A percentile compares a stretch with the other conserved stretches of the same genome.
Conservation (phyloP, 768 basidiomycete species). For the Xerocomellus dryophilus region DNA sequence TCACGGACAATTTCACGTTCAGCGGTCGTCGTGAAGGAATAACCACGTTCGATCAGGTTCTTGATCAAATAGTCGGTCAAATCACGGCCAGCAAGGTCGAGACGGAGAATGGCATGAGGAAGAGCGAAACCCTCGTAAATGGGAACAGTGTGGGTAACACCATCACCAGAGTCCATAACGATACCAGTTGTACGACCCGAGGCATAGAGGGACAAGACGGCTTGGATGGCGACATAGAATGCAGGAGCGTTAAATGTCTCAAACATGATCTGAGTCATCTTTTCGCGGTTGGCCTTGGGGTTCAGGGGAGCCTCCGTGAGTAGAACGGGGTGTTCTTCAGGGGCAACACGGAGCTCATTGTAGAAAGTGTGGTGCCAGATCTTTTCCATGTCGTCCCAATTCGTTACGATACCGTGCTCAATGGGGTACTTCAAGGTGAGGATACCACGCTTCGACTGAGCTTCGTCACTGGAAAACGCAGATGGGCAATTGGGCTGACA, state of each 20-base stretch:
- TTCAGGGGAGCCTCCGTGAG: slow-evolving; percentile 73
- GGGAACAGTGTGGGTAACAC: slow-evolving; percentile 93
- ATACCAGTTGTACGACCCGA: slow-evolving; percentile 95
- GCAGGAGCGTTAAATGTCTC: slow-evolving; percentile 75
- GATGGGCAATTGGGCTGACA: slow-evolving; percentile 16
- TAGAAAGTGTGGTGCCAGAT: slow-evolving; percentile 98
- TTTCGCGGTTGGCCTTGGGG: slow-evolving; percentile 70
- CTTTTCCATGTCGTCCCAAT: slow-evolving; percentile 99
- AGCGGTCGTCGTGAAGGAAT: slow-evolving; percentile 90
- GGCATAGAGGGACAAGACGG: slow-evolving; percentile 78
- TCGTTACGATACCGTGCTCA: slow-evolving; percentile 92
- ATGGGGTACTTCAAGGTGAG: slow-evolving; percentile 91
- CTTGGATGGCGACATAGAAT: slow-evolving; percentile 74
- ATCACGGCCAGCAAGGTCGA: slow-evolving; percentile 92
- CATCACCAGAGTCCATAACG: slow-evolving; percentile 94
- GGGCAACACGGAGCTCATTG: slow-evolving; percentile 75
- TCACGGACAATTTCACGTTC: slow-evolving; percentile 94
- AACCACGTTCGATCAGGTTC: slow-evolving; percentile 86
- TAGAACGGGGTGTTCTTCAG: slow-evolving; percentile 72
- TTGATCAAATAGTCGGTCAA: slow-evolving; percentile 82
- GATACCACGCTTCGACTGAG: slow-evolving; percentile 93
- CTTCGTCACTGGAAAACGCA: slow-evolving; percentile 65
- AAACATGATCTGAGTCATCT: slow-evolving; percentile 80
- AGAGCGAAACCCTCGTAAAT: slow-evolving; percentile 95
- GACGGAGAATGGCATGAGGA: slow-evolving; percentile 88